A percentile compares a stretch with the other conserved stretches of the same genome.
Evolutionary conservation across 345 rosid species (phyloP).

Genomic region (Brassica nigra): DNA sequence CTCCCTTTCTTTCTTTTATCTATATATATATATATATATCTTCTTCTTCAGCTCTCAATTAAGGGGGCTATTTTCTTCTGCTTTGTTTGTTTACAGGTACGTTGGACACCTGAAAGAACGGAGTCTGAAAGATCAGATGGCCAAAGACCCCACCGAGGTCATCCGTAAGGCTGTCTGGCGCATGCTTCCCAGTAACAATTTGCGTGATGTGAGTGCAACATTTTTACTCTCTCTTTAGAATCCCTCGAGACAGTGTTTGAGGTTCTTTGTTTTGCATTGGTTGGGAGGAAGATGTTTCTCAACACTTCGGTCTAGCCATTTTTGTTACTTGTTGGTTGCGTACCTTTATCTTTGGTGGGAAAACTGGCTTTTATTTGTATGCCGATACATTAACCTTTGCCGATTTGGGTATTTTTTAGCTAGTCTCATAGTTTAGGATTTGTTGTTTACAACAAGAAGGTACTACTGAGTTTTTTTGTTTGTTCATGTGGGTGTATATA

Average conservation of each 20-base stretch:
- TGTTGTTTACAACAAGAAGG: background rate
- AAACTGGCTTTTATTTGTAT: background rate
- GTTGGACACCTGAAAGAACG: constrained; percentile 93
- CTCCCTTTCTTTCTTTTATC: no score
- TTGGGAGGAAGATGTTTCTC: no score
- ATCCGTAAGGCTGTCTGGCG: constrained; percentile 95
- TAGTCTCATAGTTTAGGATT: background rate
- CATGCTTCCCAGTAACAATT: constrained; percentile 95
- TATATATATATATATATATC: no score
- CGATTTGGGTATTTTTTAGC: background rate
- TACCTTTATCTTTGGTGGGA: constrained; percentile 8
- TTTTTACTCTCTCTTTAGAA: background rate
- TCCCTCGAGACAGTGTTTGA: background rate
- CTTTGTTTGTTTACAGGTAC: constrained; percentile 48
- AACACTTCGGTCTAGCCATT: no score
- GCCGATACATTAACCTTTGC: no score
- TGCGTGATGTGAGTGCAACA: constrained; percentile 72
- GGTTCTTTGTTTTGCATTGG: no score
- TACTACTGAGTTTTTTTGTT: constrained; percentile 9
- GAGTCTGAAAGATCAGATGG: constrained; percentile 88
- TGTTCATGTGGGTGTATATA: constrained; percentile 18
- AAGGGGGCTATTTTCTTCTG: no score
- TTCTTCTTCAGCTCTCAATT: background rate
- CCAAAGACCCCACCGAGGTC: constrained; percentile 96
- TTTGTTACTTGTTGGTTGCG: background rate